Base-by-base conservation (phyloP, 2,329 filamentous ascomycete species). In the Teratosphaeria destructans region DNA sequence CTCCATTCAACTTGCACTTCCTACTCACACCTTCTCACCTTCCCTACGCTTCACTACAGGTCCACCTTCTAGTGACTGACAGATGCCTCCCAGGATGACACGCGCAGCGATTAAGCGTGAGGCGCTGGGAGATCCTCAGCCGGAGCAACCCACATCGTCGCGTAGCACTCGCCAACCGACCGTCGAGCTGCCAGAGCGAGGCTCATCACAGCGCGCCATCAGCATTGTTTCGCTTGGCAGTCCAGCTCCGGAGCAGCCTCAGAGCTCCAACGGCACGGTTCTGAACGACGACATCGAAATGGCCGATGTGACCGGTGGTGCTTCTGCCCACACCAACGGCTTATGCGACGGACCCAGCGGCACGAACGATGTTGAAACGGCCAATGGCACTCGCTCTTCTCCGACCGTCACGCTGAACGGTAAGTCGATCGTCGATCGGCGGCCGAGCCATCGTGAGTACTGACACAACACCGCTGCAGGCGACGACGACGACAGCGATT, bases 51-150 rank as follows among this genome's bases (percentile, higher is more conserved):
- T 54, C 14, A 6, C 23, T 11, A 12, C n/a, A n/a, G 2, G 7
- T 56, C 5, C 54, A 34, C 39, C 29, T 23, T 56, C 54, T 26
- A n/a, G 23, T 32, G 4, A 26, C 14, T 32, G 52, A 58, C 32
- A 23, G n/a, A 54, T 27, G 7, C 16, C 55, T 57, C 49, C 39
- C n/a, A 61, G 59, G 39, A 61, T 58, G 56, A 61, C 59, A n/a
- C 34, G 59, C 1, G 37, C 59, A 2, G 16, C 10, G 3, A 7
- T 37, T 32, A 56, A 56, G 35, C 54, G 35, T 26, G 54, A 56
- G 16, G n/a, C 32, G 3, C 27, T 32, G 7, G 52, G 34, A 32
- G 52, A 29, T n/a, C 29, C 14, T 19, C 26, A 54, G 26, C 43
- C 16, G 29, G 26, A 1, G 19, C 35, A 39, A 16, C 35, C 6